phyloP scores from a whole-genome alignment of 2,329 filamentous ascomycete species.

The Decorospora gaudefroyi region DNA sequence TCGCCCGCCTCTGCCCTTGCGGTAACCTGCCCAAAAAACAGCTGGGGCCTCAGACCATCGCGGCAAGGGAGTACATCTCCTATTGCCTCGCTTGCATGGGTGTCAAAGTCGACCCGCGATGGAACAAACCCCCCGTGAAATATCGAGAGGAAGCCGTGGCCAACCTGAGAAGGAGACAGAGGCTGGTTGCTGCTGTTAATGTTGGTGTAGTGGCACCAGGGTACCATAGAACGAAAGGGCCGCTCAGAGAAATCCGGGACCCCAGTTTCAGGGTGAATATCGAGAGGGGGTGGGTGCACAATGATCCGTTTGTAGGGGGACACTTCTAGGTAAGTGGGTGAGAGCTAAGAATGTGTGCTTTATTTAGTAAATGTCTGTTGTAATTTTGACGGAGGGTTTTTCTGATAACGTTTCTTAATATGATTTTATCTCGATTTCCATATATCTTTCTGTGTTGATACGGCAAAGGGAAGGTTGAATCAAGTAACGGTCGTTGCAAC shows the following conservation, averaged over 20 bases:
- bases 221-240: not conserved
- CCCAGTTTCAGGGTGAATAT: conserved; percentile 1
- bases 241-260: not conserved
- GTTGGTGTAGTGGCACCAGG: not conserved
- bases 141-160: too few species aligned
- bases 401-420: too few species aligned
- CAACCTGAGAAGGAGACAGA: not conserved
- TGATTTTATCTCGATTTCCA: too few species aligned
- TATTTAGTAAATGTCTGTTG: too few species aligned
- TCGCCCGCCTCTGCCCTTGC: conserved; percentile 2
- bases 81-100: conserved; percentile 2
- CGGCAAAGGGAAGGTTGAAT: too few species aligned
- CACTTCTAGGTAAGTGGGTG: not conserved
- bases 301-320: not conserved
- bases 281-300: not conserved
- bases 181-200: not conserved
- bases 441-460: too few species aligned
- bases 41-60: too few species aligned
- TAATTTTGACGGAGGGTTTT: too few species aligned
- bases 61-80: conserved; percentile 1
- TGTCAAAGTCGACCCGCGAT: not conserved
- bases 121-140: too few species aligned
- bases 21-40: too few species aligned
- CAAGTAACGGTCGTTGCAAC: too few species aligned
- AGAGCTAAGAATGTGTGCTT: not conserved